A percentile compares a stretch with the other conserved stretches of the same genome.
These are phyloP conservation scores for Geotrichum histeridarum DNA, from an alignment of 1,139 yeast genomes.

Conservation along the genomic window DNA sequence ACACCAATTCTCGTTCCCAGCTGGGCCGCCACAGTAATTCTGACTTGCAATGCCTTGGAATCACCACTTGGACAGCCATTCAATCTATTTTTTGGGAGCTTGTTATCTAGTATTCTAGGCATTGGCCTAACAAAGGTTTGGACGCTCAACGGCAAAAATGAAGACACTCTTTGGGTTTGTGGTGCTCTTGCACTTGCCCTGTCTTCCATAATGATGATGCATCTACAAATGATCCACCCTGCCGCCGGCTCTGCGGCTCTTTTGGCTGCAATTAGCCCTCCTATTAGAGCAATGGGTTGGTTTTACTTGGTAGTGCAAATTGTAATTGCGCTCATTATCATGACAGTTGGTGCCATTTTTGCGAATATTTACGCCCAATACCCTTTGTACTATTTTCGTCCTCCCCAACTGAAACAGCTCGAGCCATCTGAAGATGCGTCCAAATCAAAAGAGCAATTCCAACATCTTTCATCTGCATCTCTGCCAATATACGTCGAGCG, in stretches of 20 bases:
- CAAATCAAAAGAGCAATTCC: background rate
- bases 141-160: conserved; percentile 37
- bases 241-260: conserved; percentile 73
- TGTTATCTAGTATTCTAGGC: conserved; percentile 52
- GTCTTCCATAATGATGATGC: conserved; percentile 51
- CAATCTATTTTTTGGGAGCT: conserved; percentile 53
- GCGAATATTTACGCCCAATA: conserved; percentile 54
- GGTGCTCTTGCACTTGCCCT: conserved; percentile 59
- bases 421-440: background rate
- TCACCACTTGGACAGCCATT: conserved; percentile 68
- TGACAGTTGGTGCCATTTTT: conserved; percentile 50
- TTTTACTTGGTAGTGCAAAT: conserved; percentile 59
- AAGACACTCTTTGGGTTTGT: conserved; percentile 49
- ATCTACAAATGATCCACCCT: conserved; percentile 59
- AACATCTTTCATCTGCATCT: background rate
- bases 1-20: conserved; percentile 56
- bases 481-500: no score
- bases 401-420: conserved; percentile 28
- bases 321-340: conserved; percentile 47
- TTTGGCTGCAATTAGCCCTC: conserved; percentile 50
- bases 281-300: conserved; percentile 55
- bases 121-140: conserved; percentile 54
- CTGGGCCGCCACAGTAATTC: conserved; percentile 59
- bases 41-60: conserved; percentile 52
- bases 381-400: conserved; percentile 63